Percentiles rank a stretch among this genome's conserved stretches.
These are phyloP conservation scores for Trichoderma asperellum DNA, from an alignment of 2,329 filamentous ascomycete genomes.

Conservation along the genomic window DNA sequence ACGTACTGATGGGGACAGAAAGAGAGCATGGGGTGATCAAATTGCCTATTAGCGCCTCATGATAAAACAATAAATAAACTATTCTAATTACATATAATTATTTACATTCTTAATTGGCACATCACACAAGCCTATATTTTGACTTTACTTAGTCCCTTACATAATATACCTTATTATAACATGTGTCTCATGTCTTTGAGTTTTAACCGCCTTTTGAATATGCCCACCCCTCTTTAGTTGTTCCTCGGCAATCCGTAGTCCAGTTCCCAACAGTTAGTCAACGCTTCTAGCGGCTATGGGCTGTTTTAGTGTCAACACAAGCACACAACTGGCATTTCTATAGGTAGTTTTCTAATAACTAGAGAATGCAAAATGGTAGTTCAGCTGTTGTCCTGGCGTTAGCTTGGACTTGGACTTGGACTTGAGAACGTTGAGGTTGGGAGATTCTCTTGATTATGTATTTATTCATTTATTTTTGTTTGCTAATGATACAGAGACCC, in stretches of 20 bases:
- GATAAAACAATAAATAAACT: too few species aligned
- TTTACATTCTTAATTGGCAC: neutral
- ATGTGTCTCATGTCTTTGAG: neutral
- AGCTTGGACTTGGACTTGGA: neutral
- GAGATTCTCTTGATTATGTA: neutral
- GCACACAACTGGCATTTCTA: neutral
- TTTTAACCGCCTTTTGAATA: neutral
- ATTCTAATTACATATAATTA: too few species aligned
- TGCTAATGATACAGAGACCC: slow-evolving; percentile 44
- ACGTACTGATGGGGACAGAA: neutral
- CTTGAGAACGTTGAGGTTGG: neutral
- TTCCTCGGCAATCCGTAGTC: neutral
- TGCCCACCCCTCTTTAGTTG: neutral
- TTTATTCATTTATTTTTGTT: slow-evolving; percentile 26
- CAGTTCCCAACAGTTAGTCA: neutral
- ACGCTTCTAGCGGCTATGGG: too few species aligned
- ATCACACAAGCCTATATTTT: neutral
- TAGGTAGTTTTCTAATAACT: neutral
- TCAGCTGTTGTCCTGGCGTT: neutral
- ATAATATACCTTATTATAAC: neutral
- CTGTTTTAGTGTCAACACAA: neutral
- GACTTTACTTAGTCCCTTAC: neutral
- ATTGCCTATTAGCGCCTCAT: neutral
- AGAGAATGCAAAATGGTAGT: neutral
- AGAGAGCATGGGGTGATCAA: neutral